These are phyloP conservation scores for Dryas octopetala DNA, from an alignment of 306 rosid genomes.

Conservation along the genomic window DNA sequence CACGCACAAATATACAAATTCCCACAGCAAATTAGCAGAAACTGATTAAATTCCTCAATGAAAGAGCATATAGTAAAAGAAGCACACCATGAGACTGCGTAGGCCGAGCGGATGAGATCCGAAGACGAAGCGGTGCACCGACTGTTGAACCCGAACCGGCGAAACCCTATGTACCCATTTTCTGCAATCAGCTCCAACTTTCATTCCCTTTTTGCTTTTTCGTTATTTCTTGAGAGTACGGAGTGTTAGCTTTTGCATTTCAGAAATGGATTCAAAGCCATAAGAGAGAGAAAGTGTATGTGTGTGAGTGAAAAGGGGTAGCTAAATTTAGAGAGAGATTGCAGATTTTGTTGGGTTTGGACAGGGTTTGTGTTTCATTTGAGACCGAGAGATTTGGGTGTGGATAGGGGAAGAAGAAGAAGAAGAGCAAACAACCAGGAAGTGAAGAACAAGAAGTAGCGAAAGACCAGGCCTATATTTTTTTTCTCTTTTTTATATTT, in stretches of 20 bases:
- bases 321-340: constrained; percentile 20
- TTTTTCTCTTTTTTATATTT: neutral
- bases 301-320: neutral
- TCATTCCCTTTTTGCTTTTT: neutral
- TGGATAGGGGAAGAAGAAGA: constrained; percentile 48
- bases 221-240: neutral
- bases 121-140: constrained; percentile 19
- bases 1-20: constrained; percentile 11
- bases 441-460: constrained; percentile 16
- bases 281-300: neutral
- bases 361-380: constrained; percentile 31
- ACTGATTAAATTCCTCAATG: constrained; percentile 4
- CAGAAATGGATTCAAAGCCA: constrained; percentile 20
- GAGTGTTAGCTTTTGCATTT: neutral
- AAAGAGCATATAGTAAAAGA: constrained; percentile 6
- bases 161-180: constrained; percentile 24
- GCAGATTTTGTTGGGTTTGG: constrained; percentile 26
- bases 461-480: constrained; percentile 30
- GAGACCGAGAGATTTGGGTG: constrained; percentile 52
- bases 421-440: constrained; percentile 19
- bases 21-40: neutral
- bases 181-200: constrained; percentile 21
- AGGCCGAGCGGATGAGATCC: constrained; percentile 30
- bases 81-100: constrained; percentile 21
- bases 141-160: constrained; percentile 18